Evolutionary conservation across 768 basidiomycete species (phyloP).

Genomic region (Leccinum imitatum): DNA sequence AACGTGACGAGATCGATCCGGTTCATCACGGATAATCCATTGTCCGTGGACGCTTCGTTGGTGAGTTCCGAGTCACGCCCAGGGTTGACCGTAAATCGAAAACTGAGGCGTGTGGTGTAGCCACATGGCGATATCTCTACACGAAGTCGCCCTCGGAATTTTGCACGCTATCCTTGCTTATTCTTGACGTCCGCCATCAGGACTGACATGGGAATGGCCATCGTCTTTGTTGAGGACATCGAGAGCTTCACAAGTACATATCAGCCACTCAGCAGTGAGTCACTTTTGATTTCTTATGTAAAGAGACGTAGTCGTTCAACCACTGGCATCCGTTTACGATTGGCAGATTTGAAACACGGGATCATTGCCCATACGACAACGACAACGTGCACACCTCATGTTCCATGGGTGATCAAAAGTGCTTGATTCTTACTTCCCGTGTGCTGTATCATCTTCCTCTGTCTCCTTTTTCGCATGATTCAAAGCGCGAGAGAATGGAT

Average conservation of each 20-base stretch:
- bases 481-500: background rate
- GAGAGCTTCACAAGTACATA: no score
- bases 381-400: no score
- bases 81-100: no score
- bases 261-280: no score
- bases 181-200: background rate
- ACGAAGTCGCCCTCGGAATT: conserved; percentile 12
- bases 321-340: no score
- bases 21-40: conserved; percentile 33
- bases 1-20: no score
- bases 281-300: no score
- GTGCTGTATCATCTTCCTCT: background rate
- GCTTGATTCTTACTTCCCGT: background rate
- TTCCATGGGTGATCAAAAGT: no score
- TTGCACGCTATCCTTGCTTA: background rate
- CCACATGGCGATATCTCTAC: conserved; percentile 37
- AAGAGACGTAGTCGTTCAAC: no score
- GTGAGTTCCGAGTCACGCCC: conserved; percentile 6
- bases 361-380: no score
- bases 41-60: conserved; percentile 57
- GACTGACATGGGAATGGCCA: background rate
- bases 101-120: conserved; percentile 11
- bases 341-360: no score
- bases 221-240: no score
- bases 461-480: background rate